These are phyloP conservation scores for Tylopilus sp. DNA, from an alignment of 768 basidiomycete species.

Conservation along the genomic window DNA sequence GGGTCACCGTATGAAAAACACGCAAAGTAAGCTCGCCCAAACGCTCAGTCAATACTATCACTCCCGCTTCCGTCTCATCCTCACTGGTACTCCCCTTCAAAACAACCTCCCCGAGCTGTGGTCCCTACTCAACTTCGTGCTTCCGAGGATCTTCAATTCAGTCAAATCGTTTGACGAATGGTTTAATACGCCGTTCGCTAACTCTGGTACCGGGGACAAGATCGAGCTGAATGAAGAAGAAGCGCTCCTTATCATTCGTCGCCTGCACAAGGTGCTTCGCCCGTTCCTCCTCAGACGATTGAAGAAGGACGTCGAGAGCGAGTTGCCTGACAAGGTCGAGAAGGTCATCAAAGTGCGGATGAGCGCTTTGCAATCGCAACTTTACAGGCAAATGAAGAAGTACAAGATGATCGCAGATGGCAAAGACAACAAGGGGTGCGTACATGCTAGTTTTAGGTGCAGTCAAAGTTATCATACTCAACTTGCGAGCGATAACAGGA, in stretches of 20 bases:
- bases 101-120: slow-evolving; percentile 97
- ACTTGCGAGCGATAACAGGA: slow-evolving; percentile 36
- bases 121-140: slow-evolving; percentile 92
- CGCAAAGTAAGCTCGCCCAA: slow-evolving; percentile 81
- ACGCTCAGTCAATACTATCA: slow-evolving; percentile 92
- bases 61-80: slow-evolving; percentile 87
- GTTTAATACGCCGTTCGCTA: slow-evolving; percentile 99
- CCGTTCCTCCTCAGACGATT: slow-evolving; percentile 89
- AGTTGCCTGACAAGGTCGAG: slow-evolving; percentile 95
- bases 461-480: slow-evolving; percentile 5
- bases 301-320: slow-evolving; percentile 96
- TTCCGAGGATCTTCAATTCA: slow-evolving; percentile 96
- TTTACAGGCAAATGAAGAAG: slow-evolving; percentile 98
- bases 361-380: slow-evolving; percentile 86
- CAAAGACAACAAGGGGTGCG: slow-evolving; percentile 70
- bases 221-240: slow-evolving; percentile 99
- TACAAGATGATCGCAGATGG: slow-evolving; percentile 95
- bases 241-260: slow-evolving; percentile 92
- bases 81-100: slow-evolving; percentile 94
- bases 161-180: slow-evolving; percentile 99
- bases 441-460: background rate
- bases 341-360: slow-evolving; percentile 96
- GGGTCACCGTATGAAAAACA: slow-evolving; percentile 98
- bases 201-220: slow-evolving; percentile 96
- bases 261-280: slow-evolving; percentile 91